Base-by-base conservation (phyloP, 768 basidiomycete genomes). In the Cytidiella melzeri region DNA sequence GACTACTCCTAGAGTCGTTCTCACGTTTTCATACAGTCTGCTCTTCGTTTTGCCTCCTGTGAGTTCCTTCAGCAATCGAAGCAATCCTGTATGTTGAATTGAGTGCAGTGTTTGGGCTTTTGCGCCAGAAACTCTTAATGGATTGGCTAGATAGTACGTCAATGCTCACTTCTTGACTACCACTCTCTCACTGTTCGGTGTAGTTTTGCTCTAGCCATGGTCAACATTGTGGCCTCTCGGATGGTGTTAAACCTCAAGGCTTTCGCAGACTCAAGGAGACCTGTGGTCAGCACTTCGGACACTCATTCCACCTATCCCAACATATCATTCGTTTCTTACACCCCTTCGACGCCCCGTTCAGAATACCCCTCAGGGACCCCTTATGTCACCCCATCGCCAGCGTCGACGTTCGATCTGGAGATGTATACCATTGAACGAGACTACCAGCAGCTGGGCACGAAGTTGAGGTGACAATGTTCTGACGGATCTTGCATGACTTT, bases 191-290 rank as follows among this genome's bases (percentile, higher is more conserved):
- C 15, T 9, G 13, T 10, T 23, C n/a, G 1, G 5, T 15, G 13
- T 44, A 63, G 62, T 45, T 63, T 63, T 48, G 57, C 62, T 5
- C 52, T 63, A 7, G 60, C 62, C 1, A 57, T 63, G 52, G 62
- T 63, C 39, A 63, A 63, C 50, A 43, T 61, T 44, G 57, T 58
- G 25, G 57, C 58, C 5, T 58, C 60, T 2, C 55, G 62, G 15
- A 57, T 63, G 26, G 55, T 63, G 12, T 52, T 63, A n/a, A 63
- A 63, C 28, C 55, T 63, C 21, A 61, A 61, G 43, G 45, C 54
- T 3, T 63, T 53, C 50, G 53, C 58, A 4, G 57, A 52, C 0
- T 57, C 56, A 24, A 25, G 36, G 38, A 49, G 27, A 37, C 9
- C 30, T 34, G 15, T 15, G 30, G 7, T 7, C 30, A 7, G 15